phyloP scores from a whole-genome alignment of 2,329 filamentous ascomycete genomes.

The Aspergillus sojae region DNA sequence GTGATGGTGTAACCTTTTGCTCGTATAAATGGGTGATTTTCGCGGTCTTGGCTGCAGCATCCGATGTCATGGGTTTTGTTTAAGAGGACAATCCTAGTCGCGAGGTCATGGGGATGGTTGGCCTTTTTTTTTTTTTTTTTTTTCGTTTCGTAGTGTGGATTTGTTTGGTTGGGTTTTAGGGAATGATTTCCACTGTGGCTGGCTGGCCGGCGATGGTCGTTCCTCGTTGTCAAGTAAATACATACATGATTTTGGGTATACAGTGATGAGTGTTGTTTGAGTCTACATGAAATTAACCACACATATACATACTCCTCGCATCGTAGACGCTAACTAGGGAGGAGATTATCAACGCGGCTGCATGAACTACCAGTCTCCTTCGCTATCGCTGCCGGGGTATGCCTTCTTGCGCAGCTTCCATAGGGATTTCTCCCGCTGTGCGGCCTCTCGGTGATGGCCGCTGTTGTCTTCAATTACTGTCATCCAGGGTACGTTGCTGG shows the following conservation, averaged over 20 bases:
- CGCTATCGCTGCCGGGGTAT: constrained; percentile 41
- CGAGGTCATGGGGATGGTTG: background rate
- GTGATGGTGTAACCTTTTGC: background rate
- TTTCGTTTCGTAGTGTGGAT: background rate
- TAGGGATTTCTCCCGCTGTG: constrained; percentile 32
- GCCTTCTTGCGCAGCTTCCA: constrained; percentile 46
- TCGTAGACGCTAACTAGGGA: background rate
- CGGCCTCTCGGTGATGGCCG: constrained; percentile 29
- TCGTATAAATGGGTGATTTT: background rate
- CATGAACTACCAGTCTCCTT: constrained; percentile 33
- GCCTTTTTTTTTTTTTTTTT: too few species aligned
- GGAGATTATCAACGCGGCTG: background rate
- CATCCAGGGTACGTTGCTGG: constrained; percentile 46
- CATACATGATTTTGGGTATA: background rate
- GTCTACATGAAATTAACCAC: background rate
- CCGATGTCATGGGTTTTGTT: background rate
- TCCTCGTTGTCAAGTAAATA: background rate
- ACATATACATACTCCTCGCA: constrained; percentile 6
- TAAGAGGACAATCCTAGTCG: background rate
- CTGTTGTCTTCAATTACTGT: constrained; percentile 40
- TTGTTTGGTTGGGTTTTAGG: background rate
- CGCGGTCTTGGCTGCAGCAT: constrained; percentile 2
- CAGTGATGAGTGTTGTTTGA: background rate
- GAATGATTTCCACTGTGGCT: background rate
- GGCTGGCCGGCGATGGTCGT: background rate